Base-by-base conservation (phyloP, 2,329 filamentous ascomycete genomes). In the Pseudogymnoascus sp. region DNA sequence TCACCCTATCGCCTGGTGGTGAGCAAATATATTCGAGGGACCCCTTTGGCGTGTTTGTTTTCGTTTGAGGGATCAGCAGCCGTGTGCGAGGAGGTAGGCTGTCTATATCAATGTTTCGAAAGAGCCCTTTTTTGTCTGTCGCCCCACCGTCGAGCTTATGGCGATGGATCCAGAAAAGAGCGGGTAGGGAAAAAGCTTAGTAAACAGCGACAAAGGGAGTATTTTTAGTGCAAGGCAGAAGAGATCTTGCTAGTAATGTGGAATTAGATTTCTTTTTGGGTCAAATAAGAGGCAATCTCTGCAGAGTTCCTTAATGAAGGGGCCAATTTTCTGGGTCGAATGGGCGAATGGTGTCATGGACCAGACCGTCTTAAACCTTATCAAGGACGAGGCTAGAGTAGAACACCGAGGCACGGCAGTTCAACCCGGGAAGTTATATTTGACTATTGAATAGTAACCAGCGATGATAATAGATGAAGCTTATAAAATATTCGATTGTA, bases 1-100 rank as follows among this genome's bases (percentile, higher is more conserved):
- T 55, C 49, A 55, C 49, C 49, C 9, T 55, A 33, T 55, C 49
- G 49, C 49, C 28, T 1, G 25, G 28, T 55, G 28, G 49, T 55
- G 49, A 33, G 8, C 49, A 55, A 55, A 55, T 55, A 55, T 55
- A 18, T 55, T 55, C 49, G 49, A 55, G 12, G 49, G 49, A 55
- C 49, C 6, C 49, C 49, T 33, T 55, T 55, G 23, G 18, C 9
- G 28, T 55, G 49, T 55, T 55, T 55, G 28, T 18, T 33, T 55
- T 33, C 18, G 49, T 33, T 55, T 55, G 28, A 18, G 25, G 0
- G 18, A 33, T 33, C n/a, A 33, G 9, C n/a, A 55, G 28, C 8
- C n/a, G 49, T 33, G 25, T 7, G 49, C 49, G 49, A 55, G 49
- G n/a, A 18, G 18, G 18, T 12, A 55, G 49, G 49, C 33, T 55